phyloP scores from a whole-genome alignment of 192 early-diverging fungal genomes.

The Coemansia brasiliensis region DNA sequence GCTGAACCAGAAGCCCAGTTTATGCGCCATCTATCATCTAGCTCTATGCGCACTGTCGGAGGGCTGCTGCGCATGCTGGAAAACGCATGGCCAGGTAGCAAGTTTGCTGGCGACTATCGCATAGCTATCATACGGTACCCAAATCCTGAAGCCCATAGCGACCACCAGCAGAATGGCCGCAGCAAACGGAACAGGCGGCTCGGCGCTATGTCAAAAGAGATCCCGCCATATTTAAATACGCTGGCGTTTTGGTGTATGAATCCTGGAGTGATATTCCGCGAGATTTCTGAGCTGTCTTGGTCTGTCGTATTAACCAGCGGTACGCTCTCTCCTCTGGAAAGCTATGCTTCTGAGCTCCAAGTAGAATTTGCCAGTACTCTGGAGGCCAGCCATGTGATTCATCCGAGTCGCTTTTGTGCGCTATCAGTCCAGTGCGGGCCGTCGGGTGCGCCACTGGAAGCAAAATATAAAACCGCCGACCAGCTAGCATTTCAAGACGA shows the following conservation, averaged over 20 bases:
- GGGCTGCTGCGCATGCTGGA: slow-evolving; percentile 33
- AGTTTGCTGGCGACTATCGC: slow-evolving; percentile 30
- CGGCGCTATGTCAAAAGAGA: background rate
- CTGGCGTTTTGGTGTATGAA: slow-evolving; percentile 47
- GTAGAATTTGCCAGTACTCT: slow-evolving; percentile 53
- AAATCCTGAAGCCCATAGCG: slow-evolving; percentile 5
- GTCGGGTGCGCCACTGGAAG: slow-evolving; percentile 39
- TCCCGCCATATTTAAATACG: slow-evolving; percentile 14
- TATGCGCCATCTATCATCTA: slow-evolving; percentile 16
- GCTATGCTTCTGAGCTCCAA: slow-evolving; percentile 62
- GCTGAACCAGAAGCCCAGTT: background rate
- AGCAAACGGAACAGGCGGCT: background rate
- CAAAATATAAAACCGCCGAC: slow-evolving; percentile 42
- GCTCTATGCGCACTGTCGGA: slow-evolving; percentile 22
- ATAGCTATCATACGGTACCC: slow-evolving; percentile 24
- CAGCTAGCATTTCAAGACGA: slow-evolving; percentile 58
- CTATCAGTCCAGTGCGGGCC: slow-evolving; percentile 58
- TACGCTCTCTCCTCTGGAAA: slow-evolving; percentile 65
- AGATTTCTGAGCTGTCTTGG: slow-evolving; percentile 44
- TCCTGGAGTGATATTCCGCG: slow-evolving; percentile 36
- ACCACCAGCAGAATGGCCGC: background rate
- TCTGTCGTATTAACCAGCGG: slow-evolving; percentile 66
- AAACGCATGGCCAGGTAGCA: background rate
- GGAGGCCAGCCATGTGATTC: slow-evolving; percentile 71
- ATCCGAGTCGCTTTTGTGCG: slow-evolving; percentile 59